Conservation (phyloP, 2,329 filamentous ascomycete species). For the Fusarium paranaense region DNA sequence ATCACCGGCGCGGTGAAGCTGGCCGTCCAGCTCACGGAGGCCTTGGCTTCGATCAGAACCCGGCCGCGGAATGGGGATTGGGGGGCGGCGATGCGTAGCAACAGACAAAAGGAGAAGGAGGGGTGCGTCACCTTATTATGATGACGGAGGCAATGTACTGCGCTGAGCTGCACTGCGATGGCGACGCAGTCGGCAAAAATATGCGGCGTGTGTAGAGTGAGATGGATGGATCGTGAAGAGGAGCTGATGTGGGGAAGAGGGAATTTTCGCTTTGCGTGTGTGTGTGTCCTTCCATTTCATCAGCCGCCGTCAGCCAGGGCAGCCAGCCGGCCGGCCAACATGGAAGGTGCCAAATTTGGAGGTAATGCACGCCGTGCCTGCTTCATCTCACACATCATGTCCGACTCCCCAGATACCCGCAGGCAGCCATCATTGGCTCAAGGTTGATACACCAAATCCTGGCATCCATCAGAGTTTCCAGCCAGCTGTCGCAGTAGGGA, state of each 20-base stretch:
- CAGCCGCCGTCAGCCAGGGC: neutral
- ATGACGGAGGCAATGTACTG: neutral
- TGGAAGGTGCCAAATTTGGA: neutral
- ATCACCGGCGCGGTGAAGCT: slow-evolving; percentile 27
- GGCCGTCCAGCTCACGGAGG: neutral
- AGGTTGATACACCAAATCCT: neutral
- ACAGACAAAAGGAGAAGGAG: neutral
- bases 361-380: neutral
- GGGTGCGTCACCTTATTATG: slow-evolving; percentile 1
- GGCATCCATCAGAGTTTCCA: neutral
- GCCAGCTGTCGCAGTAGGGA: neutral
- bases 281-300: neutral
- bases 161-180: neutral
- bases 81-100: neutral
- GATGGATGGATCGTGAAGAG: slow-evolving; percentile 5
- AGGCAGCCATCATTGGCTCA: neutral
- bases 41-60: neutral
- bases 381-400: neutral
- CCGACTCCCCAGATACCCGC: neutral
- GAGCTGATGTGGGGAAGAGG: slow-evolving; percentile 3
- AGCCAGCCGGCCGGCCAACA: neutral
- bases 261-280: neutral
- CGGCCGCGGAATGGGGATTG: neutral
- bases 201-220: slow-evolving; percentile 4
- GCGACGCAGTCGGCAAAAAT: neutral